phyloP scores from a whole-genome alignment of 108 stramenopile genomes.

The Nitzschia sp. region DNA sequence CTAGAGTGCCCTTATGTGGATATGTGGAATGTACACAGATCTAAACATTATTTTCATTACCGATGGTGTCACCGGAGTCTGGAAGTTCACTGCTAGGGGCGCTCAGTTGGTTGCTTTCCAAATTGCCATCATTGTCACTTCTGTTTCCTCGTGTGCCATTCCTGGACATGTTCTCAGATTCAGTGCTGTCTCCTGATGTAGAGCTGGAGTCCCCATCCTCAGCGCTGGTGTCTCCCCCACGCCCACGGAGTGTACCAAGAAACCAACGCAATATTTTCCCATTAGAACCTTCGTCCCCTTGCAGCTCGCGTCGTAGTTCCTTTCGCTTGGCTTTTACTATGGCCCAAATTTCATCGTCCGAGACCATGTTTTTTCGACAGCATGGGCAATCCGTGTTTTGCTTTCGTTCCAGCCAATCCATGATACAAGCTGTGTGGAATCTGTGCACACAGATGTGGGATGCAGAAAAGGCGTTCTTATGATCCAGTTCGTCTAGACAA shows the following conservation, averaged over 20 bases:
- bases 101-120: too few relatives aligned
- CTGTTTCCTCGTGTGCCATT: too few relatives aligned
- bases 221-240: too few relatives aligned
- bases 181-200: too few relatives aligned
- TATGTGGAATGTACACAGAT: neutral
- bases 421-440: constrained; percentile 34
- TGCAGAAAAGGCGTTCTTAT: constrained; percentile 8
- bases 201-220: too few relatives aligned
- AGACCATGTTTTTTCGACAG: constrained; percentile 37
- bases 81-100: too few relatives aligned
- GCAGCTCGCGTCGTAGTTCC: constrained; percentile 19
- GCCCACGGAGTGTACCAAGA: too few relatives aligned
- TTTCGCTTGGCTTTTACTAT: constrained; percentile 28
- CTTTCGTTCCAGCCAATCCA: constrained; percentile 38
- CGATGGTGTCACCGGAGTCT: too few relatives aligned
- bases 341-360: constrained; percentile 41
- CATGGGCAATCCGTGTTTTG: constrained; percentile 42
- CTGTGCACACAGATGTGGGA: constrained; percentile 27
- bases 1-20: too few relatives aligned
- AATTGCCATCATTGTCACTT: too few relatives aligned
- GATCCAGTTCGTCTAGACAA: constrained; percentile 26
- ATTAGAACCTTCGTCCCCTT: constrained; percentile 2
- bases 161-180: too few relatives aligned
- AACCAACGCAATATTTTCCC: too few relatives aligned
- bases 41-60: neutral